Percentiles rank a stretch among this genome's conserved stretches.
Conservation (phyloP, 306 rosid species). For the Abrus pulchellus region DNA sequence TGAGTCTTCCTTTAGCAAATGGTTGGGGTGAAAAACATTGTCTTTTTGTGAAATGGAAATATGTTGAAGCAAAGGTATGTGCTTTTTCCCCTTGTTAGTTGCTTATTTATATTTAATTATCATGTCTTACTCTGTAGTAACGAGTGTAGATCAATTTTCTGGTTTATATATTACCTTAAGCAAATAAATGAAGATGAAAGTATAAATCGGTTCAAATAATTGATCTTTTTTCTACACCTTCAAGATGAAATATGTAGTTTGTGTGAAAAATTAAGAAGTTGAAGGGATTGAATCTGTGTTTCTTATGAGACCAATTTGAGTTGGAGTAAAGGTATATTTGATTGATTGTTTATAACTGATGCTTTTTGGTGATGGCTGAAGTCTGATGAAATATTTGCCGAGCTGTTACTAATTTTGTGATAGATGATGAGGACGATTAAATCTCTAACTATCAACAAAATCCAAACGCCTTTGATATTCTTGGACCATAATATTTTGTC, state of each 20-base stretch:
- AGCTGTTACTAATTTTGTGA: constrained; percentile 3
- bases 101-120: constrained; percentile 25
- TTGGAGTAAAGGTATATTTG: not conserved
- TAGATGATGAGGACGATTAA: not conserved
- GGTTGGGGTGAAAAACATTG: constrained; percentile 98
- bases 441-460: not conserved
- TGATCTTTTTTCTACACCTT: not conserved
- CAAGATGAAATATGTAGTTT: constrained; percentile 3
- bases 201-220: constrained; percentile 4
- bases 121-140: constrained; percentile 5
- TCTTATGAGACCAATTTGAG: not conserved
- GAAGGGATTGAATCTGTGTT: not conserved
- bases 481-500: not conserved
- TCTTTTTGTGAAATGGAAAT: constrained; percentile 89
- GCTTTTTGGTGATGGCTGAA: not conserved
- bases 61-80: constrained; percentile 86
- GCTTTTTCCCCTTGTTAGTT: not conserved
- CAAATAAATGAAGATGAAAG: not conserved
- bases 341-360: not conserved
- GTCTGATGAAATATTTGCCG: not conserved
- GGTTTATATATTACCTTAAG: constrained; percentile 20
- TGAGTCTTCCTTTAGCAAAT: constrained; percentile 88
- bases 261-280: not conserved
- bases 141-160: not conserved
- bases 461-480: not conserved